Base-by-base conservation (phyloP, 164 flowering plant species). In the Berberis vulgaris region DNA sequence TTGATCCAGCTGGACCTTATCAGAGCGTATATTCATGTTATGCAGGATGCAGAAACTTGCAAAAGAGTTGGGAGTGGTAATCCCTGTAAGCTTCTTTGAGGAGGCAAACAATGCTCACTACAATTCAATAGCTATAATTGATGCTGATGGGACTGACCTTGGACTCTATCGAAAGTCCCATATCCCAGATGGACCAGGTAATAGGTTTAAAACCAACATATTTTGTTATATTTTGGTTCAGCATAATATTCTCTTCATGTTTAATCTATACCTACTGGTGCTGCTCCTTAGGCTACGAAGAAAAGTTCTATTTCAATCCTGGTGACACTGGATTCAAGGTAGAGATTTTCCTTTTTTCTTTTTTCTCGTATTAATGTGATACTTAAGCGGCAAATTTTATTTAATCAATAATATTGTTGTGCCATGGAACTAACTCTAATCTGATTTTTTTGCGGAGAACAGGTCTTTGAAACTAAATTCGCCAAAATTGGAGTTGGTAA, bases 301-400 rank as follows among this genome's bases (percentile, higher is more conserved):
- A 95, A 72, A 95, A 95, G 71, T 95, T 91, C 77, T 95, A 95
- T 78, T 89, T 95, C 75, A 95, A 86, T 78, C 97, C 97, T 2
- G 99, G 99, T 49, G 97, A 91, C 72, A 91, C 99, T 49, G 97
- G 99, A 53, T 91, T 91, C 69, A 91, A 91, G 97, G 99, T 91
- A 65, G 41, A 72, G 68, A 41, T 49, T 56, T 5, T 40, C 45
- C 49, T 43, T 43, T 41, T 64, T 67, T 47, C 7, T 7, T 56
- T 7, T 54, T 54, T n/a, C 46, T 41, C 43, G 41, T 26, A 26
- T 26, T 26, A 26, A 26, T 26, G 26, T 26, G 26, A 26, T 26
- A 26, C 26, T 26, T 26, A 26, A 26, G 26, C 26, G 26, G 26
- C 26, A 26, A 26, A 26, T 26, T 26, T 26, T 26, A 26, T 26